phyloP scores from a whole-genome alignment of 116 monocot genomes.

The Cymodocea nodosa region DNA sequence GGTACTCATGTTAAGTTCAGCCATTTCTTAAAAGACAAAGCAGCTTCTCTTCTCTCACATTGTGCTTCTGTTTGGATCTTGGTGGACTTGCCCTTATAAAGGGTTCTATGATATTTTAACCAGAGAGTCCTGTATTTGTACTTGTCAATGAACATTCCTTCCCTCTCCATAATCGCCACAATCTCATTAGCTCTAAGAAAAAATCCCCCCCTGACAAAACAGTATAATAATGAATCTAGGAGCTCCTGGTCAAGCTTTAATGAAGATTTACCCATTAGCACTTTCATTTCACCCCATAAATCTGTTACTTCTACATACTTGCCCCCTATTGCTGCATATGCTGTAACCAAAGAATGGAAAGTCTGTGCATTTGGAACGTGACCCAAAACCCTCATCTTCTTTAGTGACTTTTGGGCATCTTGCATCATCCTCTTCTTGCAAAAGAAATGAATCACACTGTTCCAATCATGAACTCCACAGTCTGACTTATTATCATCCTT shows the following conservation, averaged over 20 bases:
- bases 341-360: conserved; percentile 83
- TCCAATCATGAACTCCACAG: conserved; percentile 86
- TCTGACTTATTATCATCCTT: conserved; percentile 32
- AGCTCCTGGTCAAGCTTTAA: conserved; percentile 91
- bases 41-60: conserved; percentile 52
- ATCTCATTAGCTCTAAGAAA: conserved; percentile 91
- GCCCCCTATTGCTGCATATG: conserved; percentile 79
- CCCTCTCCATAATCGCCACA: conserved; percentile 71
- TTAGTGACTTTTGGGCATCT: conserved; percentile 87
- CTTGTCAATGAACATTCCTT: conserved; percentile 78
- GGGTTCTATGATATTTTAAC: conserved; percentile 71
- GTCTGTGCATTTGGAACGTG: conserved; percentile 81
- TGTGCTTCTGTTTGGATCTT: conserved; percentile 80
- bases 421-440: conserved; percentile 94
- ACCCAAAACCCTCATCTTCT: conserved; percentile 75
- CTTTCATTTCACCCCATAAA: conserved; percentile 98
- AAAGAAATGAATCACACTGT: conserved; percentile 87
- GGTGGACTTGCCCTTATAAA: conserved; percentile 75
- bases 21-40: conserved; percentile 69
- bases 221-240: conserved; percentile 79
- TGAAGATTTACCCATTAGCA: conserved; percentile 21
- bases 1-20: conserved; percentile 33
- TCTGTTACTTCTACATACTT: conserved; percentile 86
- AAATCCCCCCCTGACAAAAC: conserved; percentile 92
- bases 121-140: conserved; percentile 82